Evolutionary conservation across 768 basidiomycete genomes (phyloP).

Genomic region (Hygrocybe coccinea): DNA sequence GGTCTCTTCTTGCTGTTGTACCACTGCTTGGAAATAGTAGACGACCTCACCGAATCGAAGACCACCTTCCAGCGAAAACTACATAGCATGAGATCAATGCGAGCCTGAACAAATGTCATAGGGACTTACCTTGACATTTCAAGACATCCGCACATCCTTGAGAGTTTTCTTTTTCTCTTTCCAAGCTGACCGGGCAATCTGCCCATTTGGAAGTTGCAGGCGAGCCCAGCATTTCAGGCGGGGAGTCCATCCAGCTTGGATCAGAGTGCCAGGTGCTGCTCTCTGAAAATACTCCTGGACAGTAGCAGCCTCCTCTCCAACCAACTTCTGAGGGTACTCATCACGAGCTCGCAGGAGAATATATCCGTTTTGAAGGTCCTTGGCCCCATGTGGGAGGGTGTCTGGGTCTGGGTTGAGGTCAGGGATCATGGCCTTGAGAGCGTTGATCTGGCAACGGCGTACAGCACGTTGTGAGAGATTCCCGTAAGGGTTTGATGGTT

Average conservation of each 20-base stretch:
- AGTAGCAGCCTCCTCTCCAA: not conserved
- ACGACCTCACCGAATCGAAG: not conserved
- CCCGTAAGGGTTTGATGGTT: conserved; percentile 7
- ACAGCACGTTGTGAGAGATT: conserved; percentile 8
- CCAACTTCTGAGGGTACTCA: not conserved
- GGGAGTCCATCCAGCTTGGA: not conserved
- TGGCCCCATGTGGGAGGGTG: not conserved
- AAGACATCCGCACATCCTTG: not conserved
- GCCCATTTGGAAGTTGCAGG: conserved; percentile 23
- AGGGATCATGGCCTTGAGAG: conserved; percentile 8
- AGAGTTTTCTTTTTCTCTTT: conserved; percentile 9
- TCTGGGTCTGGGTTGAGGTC: not conserved
- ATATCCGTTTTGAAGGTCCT: not conserved
- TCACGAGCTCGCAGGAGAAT: not conserved
- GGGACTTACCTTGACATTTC: conserved; percentile 6
- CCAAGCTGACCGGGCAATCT: conserved; percentile 20
- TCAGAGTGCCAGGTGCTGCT: not conserved
- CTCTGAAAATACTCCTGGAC: not conserved
- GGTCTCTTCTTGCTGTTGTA: conserved; percentile 8
- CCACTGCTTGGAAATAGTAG: conserved; percentile 2
- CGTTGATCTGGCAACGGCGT: conserved; percentile 2
- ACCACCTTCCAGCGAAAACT: not conserved
- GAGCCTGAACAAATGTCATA: not conserved
- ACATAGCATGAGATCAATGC: not conserved
- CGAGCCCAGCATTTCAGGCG: conserved; percentile 16